Evolutionary conservation across 768 basidiomycete species (phyloP).

Genomic region (Termitomyces sp.): DNA sequence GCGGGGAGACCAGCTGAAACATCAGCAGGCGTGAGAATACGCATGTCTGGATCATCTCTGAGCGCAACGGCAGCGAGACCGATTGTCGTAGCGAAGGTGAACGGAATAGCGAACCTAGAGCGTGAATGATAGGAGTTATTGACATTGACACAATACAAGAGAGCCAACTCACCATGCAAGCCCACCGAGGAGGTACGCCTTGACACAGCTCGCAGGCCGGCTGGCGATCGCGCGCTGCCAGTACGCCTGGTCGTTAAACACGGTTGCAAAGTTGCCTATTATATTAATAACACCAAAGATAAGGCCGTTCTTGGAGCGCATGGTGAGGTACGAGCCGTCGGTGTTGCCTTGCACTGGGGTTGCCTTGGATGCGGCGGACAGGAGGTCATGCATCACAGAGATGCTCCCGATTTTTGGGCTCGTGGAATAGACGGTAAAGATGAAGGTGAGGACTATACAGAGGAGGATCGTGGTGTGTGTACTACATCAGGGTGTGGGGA

Average conservation of each 20-base stretch:
- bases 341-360: slow-evolving; percentile 80
- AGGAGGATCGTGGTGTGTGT: slow-evolving; percentile 88
- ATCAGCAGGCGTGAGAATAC: slow-evolving; percentile 49
- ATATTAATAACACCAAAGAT: slow-evolving; percentile 89
- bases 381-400: slow-evolving; percentile 73
- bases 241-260: slow-evolving; percentile 71
- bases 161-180: slow-evolving; percentile 62
- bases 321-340: slow-evolving; percentile 80
- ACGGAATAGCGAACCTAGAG: slow-evolving; percentile 78
- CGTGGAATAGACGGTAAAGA: slow-evolving; percentile 83
- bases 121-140: background rate
- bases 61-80: slow-evolving; percentile 84
- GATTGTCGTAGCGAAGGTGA: slow-evolving; percentile 82
- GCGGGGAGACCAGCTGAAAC: slow-evolving; percentile 89
- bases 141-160: background rate
- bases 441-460: slow-evolving; percentile 72
- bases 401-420: slow-evolving; percentile 79
- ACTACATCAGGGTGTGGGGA: slow-evolving; percentile 35
- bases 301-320: slow-evolving; percentile 73
- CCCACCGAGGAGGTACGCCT: slow-evolving; percentile 88
- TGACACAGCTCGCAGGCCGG: slow-evolving; percentile 80
- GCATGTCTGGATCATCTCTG: slow-evolving; percentile 52
- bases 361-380: slow-evolving; percentile 51
- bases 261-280: slow-evolving; percentile 74
- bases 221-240: slow-evolving; percentile 93